Evolutionary conservation across 768 basidiomycete genomes (phyloP).

Genomic region (Lyophyllum shimeji): DNA sequence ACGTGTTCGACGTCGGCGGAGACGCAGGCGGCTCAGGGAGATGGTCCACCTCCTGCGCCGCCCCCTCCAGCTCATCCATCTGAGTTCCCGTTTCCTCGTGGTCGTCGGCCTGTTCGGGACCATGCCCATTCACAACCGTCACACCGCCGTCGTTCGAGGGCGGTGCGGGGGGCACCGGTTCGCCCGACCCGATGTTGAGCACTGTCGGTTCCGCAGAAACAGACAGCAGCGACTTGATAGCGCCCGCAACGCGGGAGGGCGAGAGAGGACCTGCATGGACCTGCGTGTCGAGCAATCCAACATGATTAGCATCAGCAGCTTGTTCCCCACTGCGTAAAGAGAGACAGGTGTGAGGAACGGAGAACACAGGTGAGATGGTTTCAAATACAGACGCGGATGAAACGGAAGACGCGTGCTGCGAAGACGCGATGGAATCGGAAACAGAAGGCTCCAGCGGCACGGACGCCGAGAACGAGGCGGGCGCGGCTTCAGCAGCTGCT

Average conservation of each 20-base stretch:
- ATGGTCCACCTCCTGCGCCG: constrained; percentile 39
- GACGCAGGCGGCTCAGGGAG: constrained; percentile 61
- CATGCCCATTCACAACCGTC: constrained; percentile 25
- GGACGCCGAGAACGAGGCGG: constrained; percentile 5
- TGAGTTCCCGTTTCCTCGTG: constrained; percentile 21
- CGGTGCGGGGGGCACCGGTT: constrained; percentile 4
- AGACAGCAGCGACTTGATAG: constrained; percentile 37
- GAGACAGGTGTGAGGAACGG: constrained; percentile 36
- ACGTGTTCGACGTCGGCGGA: constrained; percentile 52
- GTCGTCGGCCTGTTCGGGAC: constrained; percentile 12
- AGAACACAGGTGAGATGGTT: constrained; percentile 31
- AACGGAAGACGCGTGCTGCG: constrained; percentile 31
- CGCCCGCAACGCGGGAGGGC: constrained; percentile 3
- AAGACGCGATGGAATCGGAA: constrained; percentile 31
- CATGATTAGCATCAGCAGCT: constrained; percentile 35
- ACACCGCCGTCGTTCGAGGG: constrained; percentile 22
- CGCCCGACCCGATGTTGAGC: constrained; percentile 39
- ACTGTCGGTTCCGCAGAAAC: constrained; percentile 55
- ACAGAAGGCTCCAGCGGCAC: constrained; percentile 18
- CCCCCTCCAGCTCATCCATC: constrained; percentile 14
- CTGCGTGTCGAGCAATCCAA: constrained; percentile 46
- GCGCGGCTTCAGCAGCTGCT: constrained; percentile 11
- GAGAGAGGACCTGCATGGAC: constrained; percentile 23
- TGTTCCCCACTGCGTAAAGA: constrained; percentile 43
- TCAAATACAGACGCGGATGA: constrained; percentile 52